These are phyloP conservation scores for Rhizopogon vesiculosus DNA, from an alignment of 768 basidiomycete species.

Conservation along the genomic window DNA sequence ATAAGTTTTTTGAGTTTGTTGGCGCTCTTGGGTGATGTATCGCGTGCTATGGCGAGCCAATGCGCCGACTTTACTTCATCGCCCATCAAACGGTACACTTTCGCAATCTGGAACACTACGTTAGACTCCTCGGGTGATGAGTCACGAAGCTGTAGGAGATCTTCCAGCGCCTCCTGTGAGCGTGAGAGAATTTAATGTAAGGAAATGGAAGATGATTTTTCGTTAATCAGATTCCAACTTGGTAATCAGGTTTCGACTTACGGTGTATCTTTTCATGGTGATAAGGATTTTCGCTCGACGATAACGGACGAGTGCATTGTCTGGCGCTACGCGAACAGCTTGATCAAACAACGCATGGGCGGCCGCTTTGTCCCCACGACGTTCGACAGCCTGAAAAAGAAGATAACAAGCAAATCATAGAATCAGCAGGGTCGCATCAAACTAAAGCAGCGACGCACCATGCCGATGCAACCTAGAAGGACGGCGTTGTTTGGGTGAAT, in stretches of 20 bases:
- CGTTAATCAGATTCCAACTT: slow-evolving; percentile 16
- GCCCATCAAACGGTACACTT: slow-evolving; percentile 81
- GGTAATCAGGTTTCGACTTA: slow-evolving; percentile 35
- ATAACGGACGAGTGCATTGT: slow-evolving; percentile 92
- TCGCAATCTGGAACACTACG: slow-evolving; percentile 93
- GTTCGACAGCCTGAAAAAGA: slow-evolving; percentile 74
- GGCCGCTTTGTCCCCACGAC: slow-evolving; percentile 68
- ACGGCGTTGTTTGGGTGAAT: slow-evolving; percentile 96
- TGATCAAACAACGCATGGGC: slow-evolving; percentile 80
- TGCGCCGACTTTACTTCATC: slow-evolving; percentile 77
- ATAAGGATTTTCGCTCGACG: slow-evolving; percentile 89
- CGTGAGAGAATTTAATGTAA: slow-evolving; percentile 17
- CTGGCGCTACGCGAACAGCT: slow-evolving; percentile 74
- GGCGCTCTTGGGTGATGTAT: slow-evolving; percentile 88
- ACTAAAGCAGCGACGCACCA: slow-evolving; percentile 56
- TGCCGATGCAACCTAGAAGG: slow-evolving; percentile 92
- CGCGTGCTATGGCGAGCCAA: slow-evolving; percentile 85
- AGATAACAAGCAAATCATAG: slow-evolving; percentile 8
- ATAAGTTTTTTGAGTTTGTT: slow-evolving; percentile 78
- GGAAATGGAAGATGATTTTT: slow-evolving; percentile 10
- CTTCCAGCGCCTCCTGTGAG: slow-evolving; percentile 69
- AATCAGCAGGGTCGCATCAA: slow-evolving; percentile 15
- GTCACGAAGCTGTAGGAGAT: slow-evolving; percentile 76
- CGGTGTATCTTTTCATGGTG: slow-evolving; percentile 77
- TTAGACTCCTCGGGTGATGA: slow-evolving; percentile 94